These are phyloP conservation scores for Trifolium fragiferum DNA, from an alignment of 306 rosid genomes.

Conservation along the genomic window DNA sequence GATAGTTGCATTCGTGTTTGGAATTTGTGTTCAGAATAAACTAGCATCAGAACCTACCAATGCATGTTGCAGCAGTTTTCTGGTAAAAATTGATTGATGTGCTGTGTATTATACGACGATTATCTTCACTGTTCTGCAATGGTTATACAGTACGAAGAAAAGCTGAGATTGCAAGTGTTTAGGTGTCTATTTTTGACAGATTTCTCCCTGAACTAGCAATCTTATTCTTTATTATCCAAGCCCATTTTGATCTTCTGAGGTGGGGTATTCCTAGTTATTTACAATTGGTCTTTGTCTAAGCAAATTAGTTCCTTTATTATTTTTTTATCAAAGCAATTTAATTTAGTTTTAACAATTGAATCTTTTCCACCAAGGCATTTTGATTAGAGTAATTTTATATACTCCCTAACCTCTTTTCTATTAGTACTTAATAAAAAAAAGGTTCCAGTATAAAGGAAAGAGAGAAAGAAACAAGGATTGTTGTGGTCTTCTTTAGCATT, in stretches of 20 bases:
- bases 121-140: constrained; percentile 29
- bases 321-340: constrained; percentile 16
- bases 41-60: constrained; percentile 39
- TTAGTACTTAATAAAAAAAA: not conserved
- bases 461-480: not conserved
- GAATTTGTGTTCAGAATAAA: constrained; percentile 59
- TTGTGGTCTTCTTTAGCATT: not conserved
- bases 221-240: not conserved
- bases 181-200: constrained; percentile 21
- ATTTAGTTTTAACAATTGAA: constrained; percentile 16
- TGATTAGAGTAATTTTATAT: not conserved
- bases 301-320: constrained; percentile 18
- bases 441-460: not conserved
- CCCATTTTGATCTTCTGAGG: constrained; percentile 24
- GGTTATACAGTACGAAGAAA: constrained; percentile 19
- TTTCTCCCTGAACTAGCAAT: constrained; percentile 14
- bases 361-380: constrained; percentile 1
- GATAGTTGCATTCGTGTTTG: constrained; percentile 93
- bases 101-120: constrained; percentile 12
- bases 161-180: constrained; percentile 17
- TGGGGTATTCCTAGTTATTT: constrained; percentile 32
- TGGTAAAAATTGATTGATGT: constrained; percentile 23
- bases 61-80: constrained; percentile 37
- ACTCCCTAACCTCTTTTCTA: not conserved
- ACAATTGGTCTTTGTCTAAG: constrained; percentile 31